These are phyloP conservation scores for Hebeloma cylindrosporum DNA, from an alignment of 768 basidiomycete genomes.

Conservation along the genomic window DNA sequence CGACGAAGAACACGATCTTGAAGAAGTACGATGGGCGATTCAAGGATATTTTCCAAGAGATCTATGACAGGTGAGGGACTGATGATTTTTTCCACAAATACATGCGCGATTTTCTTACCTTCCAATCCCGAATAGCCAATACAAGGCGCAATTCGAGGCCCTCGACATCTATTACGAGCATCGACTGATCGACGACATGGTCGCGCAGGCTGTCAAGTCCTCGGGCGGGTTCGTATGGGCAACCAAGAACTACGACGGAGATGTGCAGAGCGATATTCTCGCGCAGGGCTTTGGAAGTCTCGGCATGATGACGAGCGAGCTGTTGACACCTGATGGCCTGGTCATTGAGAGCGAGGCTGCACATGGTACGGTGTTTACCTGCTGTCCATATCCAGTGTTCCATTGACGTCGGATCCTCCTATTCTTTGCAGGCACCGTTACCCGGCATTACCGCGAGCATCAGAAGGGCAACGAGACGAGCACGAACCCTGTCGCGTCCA, in stretches of 20 bases:
- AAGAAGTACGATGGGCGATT: constrained; percentile 99
- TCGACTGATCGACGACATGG: constrained; percentile 97
- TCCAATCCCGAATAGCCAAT: constrained; percentile 43
- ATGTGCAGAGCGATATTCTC: constrained; percentile 89
- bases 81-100: not conserved
- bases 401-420: not conserved
- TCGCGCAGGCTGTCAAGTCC: constrained; percentile 96
- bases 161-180: constrained; percentile 90
- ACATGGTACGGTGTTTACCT: constrained; percentile 54
- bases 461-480: constrained; percentile 98
- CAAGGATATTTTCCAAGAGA: constrained; percentile 99
- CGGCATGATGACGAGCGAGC: constrained; percentile 98
- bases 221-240: constrained; percentile 88
- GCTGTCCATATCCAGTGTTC: not conserved
- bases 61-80: constrained; percentile 68
- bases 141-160: constrained; percentile 69
- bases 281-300: constrained; percentile 96
- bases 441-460: constrained; percentile 94
- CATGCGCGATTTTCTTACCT: not conserved
- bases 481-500: constrained; percentile 97
- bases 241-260: constrained; percentile 80
- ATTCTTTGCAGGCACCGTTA: constrained; percentile 69
- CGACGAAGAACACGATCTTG: constrained; percentile 96
- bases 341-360: constrained; percentile 96
- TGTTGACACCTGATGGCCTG: constrained; percentile 92